Base-by-base conservation (phyloP, 805 yeast genomes). In the Starmerella floricola region DNA sequence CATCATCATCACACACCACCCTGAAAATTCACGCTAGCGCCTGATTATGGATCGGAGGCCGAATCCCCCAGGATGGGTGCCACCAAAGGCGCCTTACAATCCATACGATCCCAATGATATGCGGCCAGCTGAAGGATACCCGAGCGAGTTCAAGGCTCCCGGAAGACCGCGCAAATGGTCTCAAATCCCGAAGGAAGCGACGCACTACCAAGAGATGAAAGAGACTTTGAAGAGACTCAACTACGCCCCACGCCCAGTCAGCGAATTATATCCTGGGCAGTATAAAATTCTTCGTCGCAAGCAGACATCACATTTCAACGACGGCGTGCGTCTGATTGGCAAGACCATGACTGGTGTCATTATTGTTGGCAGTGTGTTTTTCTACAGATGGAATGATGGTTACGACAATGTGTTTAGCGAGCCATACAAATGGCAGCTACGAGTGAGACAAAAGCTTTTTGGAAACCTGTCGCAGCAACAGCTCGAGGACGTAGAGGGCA, bases 311-410 rank as follows among this genome's bases (percentile, higher is more conserved):
- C 58, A 71, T 24, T 75, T 79, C 52, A 70, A 73, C 47, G 63
- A 65, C 16, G 93, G 91, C 5, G 72, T 80, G 6, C 65, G 72
- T 42, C 60, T 72, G 58, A 69, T 78, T 19, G 77, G 79, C 0
- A 67, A 69, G 31, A 54, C 71, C 8, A 52, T 74, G 26, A 71
- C 74, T 6, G 63, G 66, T 26, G 67, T 72, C 0, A 59, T 79
- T 6, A 60, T 73, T 20, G 56, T 72, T 1, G 79, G 77, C 53
- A 75, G 76, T 18, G 71, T 79, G 2, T 84, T 84, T 57, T 77
- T 82, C 62, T 73, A 78, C 58, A 65, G 85, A 40, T 83, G 94
- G 94, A 82, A 84, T 55, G 91, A 83, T 45, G 86, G 86, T 2
- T 72, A 73, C 48, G 88, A 83, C 44, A 78, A 83, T 54, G 75